Base-by-base conservation (phyloP, 257 asterid species). In the Oldenlandia corymbosa region DNA sequence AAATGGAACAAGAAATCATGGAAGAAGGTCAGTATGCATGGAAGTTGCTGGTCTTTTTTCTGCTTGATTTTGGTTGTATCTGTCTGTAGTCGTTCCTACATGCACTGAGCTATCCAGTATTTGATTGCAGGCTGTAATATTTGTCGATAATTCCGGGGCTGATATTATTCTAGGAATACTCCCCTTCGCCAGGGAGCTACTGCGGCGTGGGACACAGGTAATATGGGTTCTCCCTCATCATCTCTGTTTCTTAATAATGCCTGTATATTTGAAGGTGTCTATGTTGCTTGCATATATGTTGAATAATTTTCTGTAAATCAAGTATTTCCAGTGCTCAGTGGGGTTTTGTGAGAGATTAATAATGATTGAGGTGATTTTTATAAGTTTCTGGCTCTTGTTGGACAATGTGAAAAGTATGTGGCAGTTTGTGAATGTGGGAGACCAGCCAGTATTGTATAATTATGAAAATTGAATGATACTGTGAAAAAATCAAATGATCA, bases 121-220 rank as follows among this genome's bases (percentile, higher is more conserved):
- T 75, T 60, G 57, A 43, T 55, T n/a, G n/a, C 94, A 91, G 97
- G 97, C 82, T 73, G 85, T 93, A 52, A 83, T 93, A 67, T 87
- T 93, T 79, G 96, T 84, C 36, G 99, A 90, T 76, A 93, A 90
- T 79, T 93, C 99, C 50, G 99, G 99, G 64, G 97, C 97, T 66
- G 99, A 90, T 79, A 64, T 93, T 60, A 78, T 93, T 65, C 81
- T 93, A 78, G 99, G 99, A 62, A 85, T 92, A 78, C 75, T 93
- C 77, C 99, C 99, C 66, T 90, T 89, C 78, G 84, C 94, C 21
- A 82, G 99, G 74, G 99, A 93, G 84, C 79, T 93, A 64, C 90
- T 93, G 50, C 90, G 84, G 55, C 84, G 58, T 43, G 97, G 97
- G 76, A 83, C 91, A 55, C 91, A 90, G 95, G 99, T 88, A 73